These are phyloP conservation scores for Dichotomocladium elegans DNA, from an alignment of 371 early-diverging fungal species.

Conservation along the genomic window DNA sequence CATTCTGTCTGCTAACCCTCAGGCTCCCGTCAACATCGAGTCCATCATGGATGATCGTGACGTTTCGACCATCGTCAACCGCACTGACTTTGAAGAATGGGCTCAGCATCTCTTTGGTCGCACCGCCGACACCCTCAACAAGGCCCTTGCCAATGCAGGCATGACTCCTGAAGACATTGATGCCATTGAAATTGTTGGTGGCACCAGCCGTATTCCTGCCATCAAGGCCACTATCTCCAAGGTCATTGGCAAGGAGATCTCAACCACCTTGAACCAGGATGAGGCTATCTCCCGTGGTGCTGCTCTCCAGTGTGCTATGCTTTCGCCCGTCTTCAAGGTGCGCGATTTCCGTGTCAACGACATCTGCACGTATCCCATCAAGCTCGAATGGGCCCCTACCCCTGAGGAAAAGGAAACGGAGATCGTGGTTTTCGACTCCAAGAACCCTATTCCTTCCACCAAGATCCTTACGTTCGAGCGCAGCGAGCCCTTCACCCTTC, in stretches of 20 bases:
- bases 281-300: constrained; percentile 96
- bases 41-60: constrained; percentile 93
- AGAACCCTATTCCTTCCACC: constrained; percentile 79
- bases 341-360: constrained; percentile 93
- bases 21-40: constrained; percentile 91
- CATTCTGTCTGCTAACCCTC: constrained; percentile 89
- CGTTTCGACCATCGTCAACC: constrained; percentile 78
- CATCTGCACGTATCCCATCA: constrained; percentile 64
- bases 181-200: constrained; percentile 92
- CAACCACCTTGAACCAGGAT: constrained; percentile 95
- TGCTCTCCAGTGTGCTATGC: constrained; percentile 95
- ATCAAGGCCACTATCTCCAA: constrained; percentile 85
- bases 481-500: constrained; percentile 74
- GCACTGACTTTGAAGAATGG: constrained; percentile 84
- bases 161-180: constrained; percentile 80
- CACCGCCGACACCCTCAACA: constrained; percentile 66
- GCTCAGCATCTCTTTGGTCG: constrained; percentile 71
- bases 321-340: constrained; percentile 97
- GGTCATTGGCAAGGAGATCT: constrained; percentile 82
- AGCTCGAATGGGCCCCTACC: constrained; percentile 69
- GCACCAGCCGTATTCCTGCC: constrained; percentile 91
- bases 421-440: constrained; percentile 64
- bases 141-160: constrained; percentile 81
- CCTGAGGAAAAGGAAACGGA: constrained; percentile 70
- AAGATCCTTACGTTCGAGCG: constrained; percentile 86